A percentile compares a stretch with the other conserved stretches of the same genome.
Evolutionary conservation across 768 basidiomycete genomes (phyloP).

Genomic region (Strobilomyces echinocephalus): DNA sequence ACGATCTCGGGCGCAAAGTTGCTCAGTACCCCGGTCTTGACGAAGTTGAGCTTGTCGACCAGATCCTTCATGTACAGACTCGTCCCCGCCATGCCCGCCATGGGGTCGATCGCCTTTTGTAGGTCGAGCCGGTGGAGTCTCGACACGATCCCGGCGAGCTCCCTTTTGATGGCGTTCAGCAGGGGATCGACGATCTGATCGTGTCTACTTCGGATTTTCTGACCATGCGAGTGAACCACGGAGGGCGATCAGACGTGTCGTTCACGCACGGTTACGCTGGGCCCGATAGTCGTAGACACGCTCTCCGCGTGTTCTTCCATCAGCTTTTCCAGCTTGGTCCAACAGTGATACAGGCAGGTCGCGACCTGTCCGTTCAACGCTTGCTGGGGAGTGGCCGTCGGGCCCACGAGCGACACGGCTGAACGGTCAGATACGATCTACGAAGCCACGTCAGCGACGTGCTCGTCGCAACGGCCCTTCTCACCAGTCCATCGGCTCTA

Average conservation of each 20-base stretch:
- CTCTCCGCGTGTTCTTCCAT: slow-evolving; percentile 26
- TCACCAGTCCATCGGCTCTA: slow-evolving; percentile 65
- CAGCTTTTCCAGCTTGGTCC: slow-evolving; percentile 22
- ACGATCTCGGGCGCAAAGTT: slow-evolving; percentile 71
- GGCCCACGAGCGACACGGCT: slow-evolving; percentile 70
- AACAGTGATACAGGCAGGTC: slow-evolving; percentile 49
- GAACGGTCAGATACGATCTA: slow-evolving; percentile 71
- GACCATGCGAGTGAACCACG: background rate
- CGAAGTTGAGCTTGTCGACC: slow-evolving; percentile 72
- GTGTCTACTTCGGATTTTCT: slow-evolving; percentile 37
- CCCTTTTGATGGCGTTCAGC: slow-evolving; percentile 66
- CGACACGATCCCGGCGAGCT: slow-evolving; percentile 72
- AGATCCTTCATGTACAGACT: slow-evolving; percentile 87
- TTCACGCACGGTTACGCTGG: slow-evolving; percentile 53
- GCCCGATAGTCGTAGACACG: slow-evolving; percentile 51
- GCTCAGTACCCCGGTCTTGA: slow-evolving; percentile 74
- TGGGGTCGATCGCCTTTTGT: slow-evolving; percentile 63
- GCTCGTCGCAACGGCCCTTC: slow-evolving; percentile 19
- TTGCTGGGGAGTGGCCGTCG: slow-evolving; percentile 75
- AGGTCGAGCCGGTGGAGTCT: slow-evolving; percentile 85
- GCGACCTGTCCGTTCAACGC: slow-evolving; percentile 71
- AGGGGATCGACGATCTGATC: slow-evolving; percentile 60
- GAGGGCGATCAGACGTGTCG: background rate
- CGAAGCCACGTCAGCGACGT: background rate
- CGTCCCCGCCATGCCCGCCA: slow-evolving; percentile 43